These are phyloP conservation scores for Aurinia saxatilis DNA, from an alignment of 345 rosid genomes.

Conservation along the genomic window DNA sequence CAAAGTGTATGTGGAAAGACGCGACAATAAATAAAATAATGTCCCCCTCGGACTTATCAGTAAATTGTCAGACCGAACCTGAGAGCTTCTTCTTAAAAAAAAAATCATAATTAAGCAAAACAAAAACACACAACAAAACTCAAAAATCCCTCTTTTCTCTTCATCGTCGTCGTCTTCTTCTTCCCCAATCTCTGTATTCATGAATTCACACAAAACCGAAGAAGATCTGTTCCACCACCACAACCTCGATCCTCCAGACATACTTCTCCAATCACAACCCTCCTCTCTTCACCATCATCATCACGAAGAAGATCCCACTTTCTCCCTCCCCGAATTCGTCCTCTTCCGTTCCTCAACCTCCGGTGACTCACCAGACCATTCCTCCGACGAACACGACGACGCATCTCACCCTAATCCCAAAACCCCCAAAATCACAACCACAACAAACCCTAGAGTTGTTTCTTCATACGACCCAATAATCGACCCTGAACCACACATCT, in stretches of 20 bases:
- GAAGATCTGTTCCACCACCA: slow-evolving; percentile 49
- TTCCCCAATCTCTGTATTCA: slow-evolving; percentile 5
- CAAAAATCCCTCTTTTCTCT: slow-evolving; percentile 2
- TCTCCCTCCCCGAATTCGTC: slow-evolving; percentile 60
- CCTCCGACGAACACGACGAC: slow-evolving; percentile 50
- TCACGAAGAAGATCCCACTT: slow-evolving; percentile 37
- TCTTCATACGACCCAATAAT: slow-evolving; percentile 35
- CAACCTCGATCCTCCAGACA: slow-evolving; percentile 38
- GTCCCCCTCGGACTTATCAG: slow-evolving; percentile 15
- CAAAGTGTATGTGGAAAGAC: background rate
- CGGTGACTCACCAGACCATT: slow-evolving; percentile 45
- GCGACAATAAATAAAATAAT: background rate
- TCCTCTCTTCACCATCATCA: slow-evolving; percentile 41
- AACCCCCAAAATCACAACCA: slow-evolving; percentile 23
- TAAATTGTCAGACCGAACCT: slow-evolving; percentile 14
- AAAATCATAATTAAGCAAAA: background rate
- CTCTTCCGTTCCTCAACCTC: slow-evolving; percentile 73
- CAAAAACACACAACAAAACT: background rate
- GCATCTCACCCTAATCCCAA: slow-evolving; percentile 21
- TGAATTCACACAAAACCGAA: slow-evolving; percentile 68
- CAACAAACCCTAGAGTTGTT: slow-evolving; percentile 34
- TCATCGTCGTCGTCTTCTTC: slow-evolving; percentile 18
- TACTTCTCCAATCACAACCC: slow-evolving; percentile 45
- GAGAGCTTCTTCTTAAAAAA: slow-evolving; percentile 4
- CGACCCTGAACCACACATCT: slow-evolving; percentile 78